phyloP scores from a whole-genome alignment of 306 rosid genomes.

The Inga oerstediana region DNA sequence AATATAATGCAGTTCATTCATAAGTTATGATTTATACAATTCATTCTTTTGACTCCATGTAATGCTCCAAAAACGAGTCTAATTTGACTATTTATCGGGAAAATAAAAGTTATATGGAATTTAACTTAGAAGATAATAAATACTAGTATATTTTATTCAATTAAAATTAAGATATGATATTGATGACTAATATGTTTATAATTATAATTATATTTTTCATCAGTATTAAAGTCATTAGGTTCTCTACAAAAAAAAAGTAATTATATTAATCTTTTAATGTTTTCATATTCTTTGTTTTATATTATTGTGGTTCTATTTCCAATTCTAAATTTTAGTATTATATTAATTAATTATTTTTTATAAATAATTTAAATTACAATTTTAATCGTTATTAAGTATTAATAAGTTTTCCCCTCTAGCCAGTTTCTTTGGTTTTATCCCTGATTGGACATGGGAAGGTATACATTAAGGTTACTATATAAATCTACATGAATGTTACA shows the following conservation, averaged over 20 bases:
- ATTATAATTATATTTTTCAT: neutral
- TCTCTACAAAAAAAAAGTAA: too few species aligned
- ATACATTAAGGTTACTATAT: too few species aligned
- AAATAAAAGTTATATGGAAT: neutral
- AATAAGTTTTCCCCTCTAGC: neutral
- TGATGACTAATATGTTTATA: neutral
- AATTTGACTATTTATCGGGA: neutral
- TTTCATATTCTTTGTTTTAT: neutral
- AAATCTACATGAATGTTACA: neutral
- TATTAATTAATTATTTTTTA: too few species aligned
- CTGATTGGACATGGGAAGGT: too few species aligned
- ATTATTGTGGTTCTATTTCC: neutral
- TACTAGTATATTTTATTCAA: neutral
- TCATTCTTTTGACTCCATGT: neutral
- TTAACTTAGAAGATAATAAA: neutral
- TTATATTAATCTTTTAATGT: too few species aligned
- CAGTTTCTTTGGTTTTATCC: too few species aligned
- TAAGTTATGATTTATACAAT: neutral
- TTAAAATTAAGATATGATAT: neutral
- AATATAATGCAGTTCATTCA: neutral
- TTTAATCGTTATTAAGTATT: too few species aligned
- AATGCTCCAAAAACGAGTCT: neutral
- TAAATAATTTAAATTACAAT: too few species aligned
- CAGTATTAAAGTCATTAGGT: neutral
- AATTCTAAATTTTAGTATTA: too few species aligned